Base-by-base conservation (phyloP, 2,329 filamentous ascomycete species). In the Penicillium sp. region DNA sequence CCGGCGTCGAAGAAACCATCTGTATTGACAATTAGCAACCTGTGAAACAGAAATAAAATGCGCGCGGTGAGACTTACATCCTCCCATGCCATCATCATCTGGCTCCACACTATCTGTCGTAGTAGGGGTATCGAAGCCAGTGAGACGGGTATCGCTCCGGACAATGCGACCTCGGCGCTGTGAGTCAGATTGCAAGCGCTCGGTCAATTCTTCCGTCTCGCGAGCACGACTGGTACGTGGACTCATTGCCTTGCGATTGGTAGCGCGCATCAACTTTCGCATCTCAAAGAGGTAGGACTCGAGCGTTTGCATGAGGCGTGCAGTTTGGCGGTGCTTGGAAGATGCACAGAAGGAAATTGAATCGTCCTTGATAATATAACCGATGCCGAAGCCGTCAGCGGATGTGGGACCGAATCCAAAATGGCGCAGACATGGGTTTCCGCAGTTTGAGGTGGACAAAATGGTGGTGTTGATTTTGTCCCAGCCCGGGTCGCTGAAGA, bases 301-400 rank as follows among this genome's bases (percentile, higher is more conserved):
- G 2, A 97, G 77, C 0, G 90, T 89, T 65, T 95, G 90, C 55
- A 97, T 85, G 67, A 94, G 95, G 6, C 94, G 86, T 62, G 85
- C 85, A 0, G 94, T 99, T 75, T 99, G 94, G 38, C 94, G 80
- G 71, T 99, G 94, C 74, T 96, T 96, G 66, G 88, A 94, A 13
- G 87, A 89, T 0, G 92, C 91, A 71, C 94, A 97, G 56, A 99
- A 93, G 43, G 87, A 90, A 55, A 97, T 89, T 45, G 85, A 83
- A 47, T 94, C 89, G 61, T 95, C 90, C 74, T 99, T 99, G 81
- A 99, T 96, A 66, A 99, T 97, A 76, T 99, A 99, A 2, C 94
- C 94, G 51, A 99, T 96, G 28, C 94, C 94, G 67, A 97, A 97
- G 0, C 94, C 94, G 60, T 96, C 91, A 2, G 86, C 93, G 0